A percentile compares a stretch with the other conserved stretches of the same genome.
Conservation (phyloP, 2,329 filamentous ascomycete species). For the Colletotrichum paranaense region DNA sequence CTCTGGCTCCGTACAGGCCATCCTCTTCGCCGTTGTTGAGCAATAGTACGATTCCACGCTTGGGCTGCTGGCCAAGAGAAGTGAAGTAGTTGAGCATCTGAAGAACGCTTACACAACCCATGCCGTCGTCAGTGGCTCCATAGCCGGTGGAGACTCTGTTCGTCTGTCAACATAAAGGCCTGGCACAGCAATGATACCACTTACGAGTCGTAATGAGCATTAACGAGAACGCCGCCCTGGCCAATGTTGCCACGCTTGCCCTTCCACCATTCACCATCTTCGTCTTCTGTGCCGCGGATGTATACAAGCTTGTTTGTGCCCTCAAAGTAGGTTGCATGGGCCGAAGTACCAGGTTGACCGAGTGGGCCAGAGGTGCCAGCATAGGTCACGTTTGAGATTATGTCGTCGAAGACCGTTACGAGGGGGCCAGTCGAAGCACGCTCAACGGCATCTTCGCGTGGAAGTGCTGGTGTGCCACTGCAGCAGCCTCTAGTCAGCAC, state of each 20-base stretch:
- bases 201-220: conserved; percentile 88
- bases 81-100: conserved; percentile 92
- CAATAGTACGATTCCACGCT: conserved; percentile 83
- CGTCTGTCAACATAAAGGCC: conserved; percentile 5
- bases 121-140: conserved; percentile 93
- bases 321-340: conserved; percentile 81
- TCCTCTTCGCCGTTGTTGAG: conserved; percentile 98
- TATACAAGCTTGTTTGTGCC: conserved; percentile 93
- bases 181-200: conserved; percentile 37
- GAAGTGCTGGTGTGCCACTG: background rate
- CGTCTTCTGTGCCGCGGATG: conserved; percentile 83
- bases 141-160: conserved; percentile 87
- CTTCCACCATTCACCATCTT: conserved; percentile 80
- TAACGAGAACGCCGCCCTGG: conserved; percentile 86
- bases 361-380: background rate
- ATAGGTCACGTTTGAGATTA: conserved; percentile 81
- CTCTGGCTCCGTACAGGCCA: conserved; percentile 85
- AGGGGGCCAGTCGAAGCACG: conserved; percentile 45
- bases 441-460: background rate
- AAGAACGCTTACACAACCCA: conserved; percentile 87
- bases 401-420: conserved; percentile 82
- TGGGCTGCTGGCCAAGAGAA: conserved; percentile 75
- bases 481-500: background rate
- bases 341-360: background rate
- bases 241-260: conserved; percentile 58